Conservation (phyloP, 257 asterid genomes). For the Paraleonurus japonicus region DNA sequence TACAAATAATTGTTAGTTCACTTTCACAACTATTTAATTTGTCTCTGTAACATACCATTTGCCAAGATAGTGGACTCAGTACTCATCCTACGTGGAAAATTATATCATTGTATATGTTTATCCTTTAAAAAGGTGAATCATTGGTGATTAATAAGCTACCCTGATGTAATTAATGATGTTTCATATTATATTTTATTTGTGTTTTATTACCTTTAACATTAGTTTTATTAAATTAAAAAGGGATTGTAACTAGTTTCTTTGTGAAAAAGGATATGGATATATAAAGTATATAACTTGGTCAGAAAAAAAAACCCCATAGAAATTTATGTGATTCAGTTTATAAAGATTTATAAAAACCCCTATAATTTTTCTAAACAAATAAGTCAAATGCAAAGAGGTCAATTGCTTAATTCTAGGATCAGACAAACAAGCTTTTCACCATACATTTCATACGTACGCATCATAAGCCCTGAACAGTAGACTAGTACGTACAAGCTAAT, state of each 20-base stretch:
- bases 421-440: background rate
- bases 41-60: background rate
- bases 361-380: background rate
- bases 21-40: background rate
- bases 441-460: background rate
- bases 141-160: no score
- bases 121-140: background rate
- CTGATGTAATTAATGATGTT: no score
- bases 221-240: no score
- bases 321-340: no score
- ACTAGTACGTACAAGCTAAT: background rate
- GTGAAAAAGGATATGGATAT: no score
- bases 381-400: constrained; percentile 16
- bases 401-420: constrained; percentile 33
- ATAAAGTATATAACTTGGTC: no score
- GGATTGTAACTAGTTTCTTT: no score
- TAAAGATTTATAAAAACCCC: no score
- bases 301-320: no score
- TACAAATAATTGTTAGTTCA: background rate
- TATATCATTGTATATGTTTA: constrained; percentile 19
- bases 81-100: constrained; percentile 37
- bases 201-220: no score
- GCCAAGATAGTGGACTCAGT: constrained; percentile 13
- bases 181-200: no score
- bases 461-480: background rate